Evolutionary conservation across 306 rosid species (phyloP), one percentile per base, ranked within the genome.

Genomic region (barrel medic (Medicago truncatula)): DNA sequence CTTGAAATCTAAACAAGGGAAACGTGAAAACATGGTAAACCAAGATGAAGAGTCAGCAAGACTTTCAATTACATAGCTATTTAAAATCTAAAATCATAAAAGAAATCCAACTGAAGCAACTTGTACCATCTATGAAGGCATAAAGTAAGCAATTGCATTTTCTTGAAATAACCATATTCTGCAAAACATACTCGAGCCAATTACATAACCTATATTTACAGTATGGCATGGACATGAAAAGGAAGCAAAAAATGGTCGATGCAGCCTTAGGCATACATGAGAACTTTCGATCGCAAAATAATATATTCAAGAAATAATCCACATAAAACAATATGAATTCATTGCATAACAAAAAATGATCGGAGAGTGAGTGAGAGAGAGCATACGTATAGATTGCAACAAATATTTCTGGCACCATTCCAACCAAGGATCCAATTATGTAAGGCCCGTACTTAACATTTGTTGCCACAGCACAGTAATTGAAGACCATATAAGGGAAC

Each of bases 381-480:
- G 28, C 86, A 14, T 89, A 96, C 99, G 99, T 96, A 83, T 96
- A 96, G 82, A 96, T 83, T 39, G 98, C 89, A 72, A 92, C 97
- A 81, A 96, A 92, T 75, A 86, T 88, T 87, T 96, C 99, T 7
- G 99, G 99, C 83, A 92, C 92, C 85, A 92, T 87, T 65, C 99
- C 99, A 4, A 89, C 90, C 93, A 96, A 83, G 8, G 99, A 90
- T 70, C 99, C 99, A 64, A 86, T 50, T 71, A 96, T 85, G 75
- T 92, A 96, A 56, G 99, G 99, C 76, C 89, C 90, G 49, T 88
- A 96, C 81, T 91, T 90, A 71, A 96, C 99, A 81, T 96, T 87
- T 73, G 99, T 86, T 54, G 98, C 97, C 83, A 96, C 98, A 40
- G 98, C 97, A 83, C 97, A 89, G 77, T 96, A 96, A 73, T 96